These are phyloP conservation scores for Saposhnikovia divaricata DNA, from an alignment of 129 eudicot species.

Conservation along the genomic window DNA sequence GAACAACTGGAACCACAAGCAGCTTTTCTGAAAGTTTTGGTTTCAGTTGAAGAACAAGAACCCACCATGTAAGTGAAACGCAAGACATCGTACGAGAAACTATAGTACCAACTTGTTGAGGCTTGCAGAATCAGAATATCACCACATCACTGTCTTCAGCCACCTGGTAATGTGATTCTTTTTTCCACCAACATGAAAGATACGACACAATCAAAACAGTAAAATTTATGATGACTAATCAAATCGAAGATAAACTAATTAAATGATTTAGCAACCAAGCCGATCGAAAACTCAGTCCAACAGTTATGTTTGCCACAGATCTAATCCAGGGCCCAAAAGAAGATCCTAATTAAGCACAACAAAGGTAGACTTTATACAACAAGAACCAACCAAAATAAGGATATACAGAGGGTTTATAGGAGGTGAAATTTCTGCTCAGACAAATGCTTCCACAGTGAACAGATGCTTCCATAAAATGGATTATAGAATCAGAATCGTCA, in stretches of 20 bases:
- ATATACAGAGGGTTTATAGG: not conserved
- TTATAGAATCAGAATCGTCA: not conserved
- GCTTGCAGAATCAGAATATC: conserved; percentile 56
- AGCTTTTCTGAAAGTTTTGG: conserved; percentile 68
- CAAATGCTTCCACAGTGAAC: not conserved
- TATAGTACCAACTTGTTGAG: conserved; percentile 51
- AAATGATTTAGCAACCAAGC: not conserved
- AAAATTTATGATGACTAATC: no score
- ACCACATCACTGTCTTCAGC: conserved; percentile 70
- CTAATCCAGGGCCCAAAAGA: not conserved
- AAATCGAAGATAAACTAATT: no score
- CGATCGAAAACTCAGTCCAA: not conserved
- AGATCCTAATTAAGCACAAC: not conserved
- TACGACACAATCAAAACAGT: no score
- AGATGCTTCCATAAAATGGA: not conserved
- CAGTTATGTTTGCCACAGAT: not conserved
- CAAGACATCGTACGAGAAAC: not conserved
- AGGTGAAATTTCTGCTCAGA: not conserved
- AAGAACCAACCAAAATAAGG: not conserved
- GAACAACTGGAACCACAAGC: conserved; percentile 81
- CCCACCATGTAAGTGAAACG: conserved; percentile 58
- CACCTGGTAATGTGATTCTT: conserved; percentile 38
- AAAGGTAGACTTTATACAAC: not conserved
- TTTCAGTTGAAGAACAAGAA: conserved; percentile 52
- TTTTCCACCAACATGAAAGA: not conserved